phyloP scores from a whole-genome alignment of 2,329 filamentous ascomycete species.

The Cercospora sp. region DNA sequence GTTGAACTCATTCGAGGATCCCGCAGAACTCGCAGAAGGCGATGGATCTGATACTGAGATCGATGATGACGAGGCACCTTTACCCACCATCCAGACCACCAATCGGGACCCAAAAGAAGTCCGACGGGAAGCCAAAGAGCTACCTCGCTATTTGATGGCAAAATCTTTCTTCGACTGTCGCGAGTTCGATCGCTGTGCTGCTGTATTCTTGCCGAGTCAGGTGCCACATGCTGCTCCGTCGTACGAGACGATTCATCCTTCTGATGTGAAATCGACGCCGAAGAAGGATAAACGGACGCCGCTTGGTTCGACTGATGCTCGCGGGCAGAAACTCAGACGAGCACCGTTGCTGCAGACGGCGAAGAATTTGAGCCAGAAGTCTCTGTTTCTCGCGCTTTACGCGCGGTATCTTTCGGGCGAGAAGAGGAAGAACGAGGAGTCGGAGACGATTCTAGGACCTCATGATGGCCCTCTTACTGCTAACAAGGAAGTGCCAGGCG shows the following conservation, averaged over 20 bases:
- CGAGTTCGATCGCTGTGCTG: conserved; percentile 90
- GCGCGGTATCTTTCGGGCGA: conserved; percentile 91
- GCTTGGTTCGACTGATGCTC: background rate
- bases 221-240: conserved; percentile 53
- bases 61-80: conserved; percentile 33
- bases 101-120: conserved; percentile 72
- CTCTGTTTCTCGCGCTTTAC: conserved; percentile 87
- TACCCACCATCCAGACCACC: conserved; percentile 48
- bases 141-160: conserved; percentile 81
- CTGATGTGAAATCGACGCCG: conserved; percentile 51
- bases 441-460: conserved; percentile 94
- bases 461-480: conserved; percentile 80
- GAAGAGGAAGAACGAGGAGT: conserved; percentile 94
- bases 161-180: conserved; percentile 95
- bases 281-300: conserved; percentile 6
- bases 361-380: conserved; percentile 74
- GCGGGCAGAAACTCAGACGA: conserved; percentile 32
- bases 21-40: conserved; percentile 32
- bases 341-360: conserved; percentile 20
- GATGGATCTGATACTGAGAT: conserved; percentile 55
- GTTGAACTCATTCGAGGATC: conserved; percentile 74
- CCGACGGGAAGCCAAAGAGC: conserved; percentile 73
- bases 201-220: conserved; percentile 71
- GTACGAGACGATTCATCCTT: conserved; percentile 38
- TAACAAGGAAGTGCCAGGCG: conserved; percentile 79